Conservation (phyloP, 495 filamentous ascomycete species). For the Clohesyomyces aquaticus region DNA sequence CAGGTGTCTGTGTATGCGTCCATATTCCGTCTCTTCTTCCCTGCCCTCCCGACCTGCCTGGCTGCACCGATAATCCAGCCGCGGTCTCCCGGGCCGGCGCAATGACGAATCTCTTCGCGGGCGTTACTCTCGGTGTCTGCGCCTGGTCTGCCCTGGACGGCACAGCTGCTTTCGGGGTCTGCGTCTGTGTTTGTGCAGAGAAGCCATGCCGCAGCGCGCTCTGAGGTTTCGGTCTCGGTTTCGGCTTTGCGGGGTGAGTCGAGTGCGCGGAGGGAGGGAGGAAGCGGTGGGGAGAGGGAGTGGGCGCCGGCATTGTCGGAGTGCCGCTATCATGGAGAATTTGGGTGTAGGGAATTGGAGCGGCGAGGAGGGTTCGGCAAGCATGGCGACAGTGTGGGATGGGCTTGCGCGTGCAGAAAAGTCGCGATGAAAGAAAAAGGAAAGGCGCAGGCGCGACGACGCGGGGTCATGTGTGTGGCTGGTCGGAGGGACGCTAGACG, state of each 20-base stretch:
- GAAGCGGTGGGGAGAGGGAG: constrained; percentile 37
- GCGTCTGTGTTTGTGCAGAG: constrained; percentile 16
- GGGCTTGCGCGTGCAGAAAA: background rate
- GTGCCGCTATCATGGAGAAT: background rate
- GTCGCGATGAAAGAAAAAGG: too few relatives aligned
- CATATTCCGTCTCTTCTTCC: background rate
- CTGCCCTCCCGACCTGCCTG: background rate
- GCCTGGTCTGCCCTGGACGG: background rate
- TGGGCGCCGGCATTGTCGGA: constrained; percentile 19
- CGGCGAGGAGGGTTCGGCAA: background rate
- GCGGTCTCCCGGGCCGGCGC: background rate
- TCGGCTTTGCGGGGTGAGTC: background rate
- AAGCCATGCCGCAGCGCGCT: constrained; percentile 26
- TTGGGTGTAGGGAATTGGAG: background rate
- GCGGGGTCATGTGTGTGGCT: background rate
- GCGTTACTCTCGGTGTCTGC: constrained; percentile 12
- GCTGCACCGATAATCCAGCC: background rate
- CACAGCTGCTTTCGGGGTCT: background rate
- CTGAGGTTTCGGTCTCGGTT: constrained; percentile 16
- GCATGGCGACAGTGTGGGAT: background rate
- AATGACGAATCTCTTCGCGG: constrained; percentile 31
- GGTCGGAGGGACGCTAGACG: background rate
- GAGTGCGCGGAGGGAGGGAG: constrained; percentile 7
- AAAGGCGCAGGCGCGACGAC: background rate
- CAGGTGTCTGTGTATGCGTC: constrained; percentile 2